Percentiles rank a stretch among this genome's conserved stretches.
These are phyloP conservation scores for Diaporthe destruens DNA, from an alignment of 2,329 filamentous ascomycete species.

Conservation along the genomic window DNA sequence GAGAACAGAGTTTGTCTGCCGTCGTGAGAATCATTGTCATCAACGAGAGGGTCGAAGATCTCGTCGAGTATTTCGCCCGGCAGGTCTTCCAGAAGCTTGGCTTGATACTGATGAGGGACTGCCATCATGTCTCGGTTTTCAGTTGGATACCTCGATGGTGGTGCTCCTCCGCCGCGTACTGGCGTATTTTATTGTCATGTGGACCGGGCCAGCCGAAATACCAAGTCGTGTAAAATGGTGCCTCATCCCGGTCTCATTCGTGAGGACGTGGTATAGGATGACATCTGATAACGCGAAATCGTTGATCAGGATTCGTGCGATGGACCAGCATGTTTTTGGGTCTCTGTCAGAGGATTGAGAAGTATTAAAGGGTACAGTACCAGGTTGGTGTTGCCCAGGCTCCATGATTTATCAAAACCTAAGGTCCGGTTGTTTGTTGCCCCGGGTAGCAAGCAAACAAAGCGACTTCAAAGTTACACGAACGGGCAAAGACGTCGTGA, in stretches of 20 bases:
- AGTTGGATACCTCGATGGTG: no score
- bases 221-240: background rate
- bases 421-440: background rate
- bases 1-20: background rate
- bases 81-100: background rate
- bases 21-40: background rate
- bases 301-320: no score
- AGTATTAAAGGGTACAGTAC: no score
- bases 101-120: background rate
- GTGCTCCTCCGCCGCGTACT: background rate
- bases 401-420: background rate
- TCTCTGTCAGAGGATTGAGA: background rate
- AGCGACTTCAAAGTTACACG: no score
- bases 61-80: background rate
- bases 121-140: background rate
- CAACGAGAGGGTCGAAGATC: background rate
- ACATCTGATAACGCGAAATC: background rate
- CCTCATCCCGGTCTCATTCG: background rate
- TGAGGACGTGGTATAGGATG: no score
- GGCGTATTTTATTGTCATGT: background rate
- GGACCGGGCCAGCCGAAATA: no score
- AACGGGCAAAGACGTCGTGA: no score
- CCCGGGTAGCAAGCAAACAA: background rate
- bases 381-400: background rate
- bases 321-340: no score